phyloP scores from a whole-genome alignment of 495 filamentous ascomycete genomes.

The Cladorrhinum samala region DNA sequence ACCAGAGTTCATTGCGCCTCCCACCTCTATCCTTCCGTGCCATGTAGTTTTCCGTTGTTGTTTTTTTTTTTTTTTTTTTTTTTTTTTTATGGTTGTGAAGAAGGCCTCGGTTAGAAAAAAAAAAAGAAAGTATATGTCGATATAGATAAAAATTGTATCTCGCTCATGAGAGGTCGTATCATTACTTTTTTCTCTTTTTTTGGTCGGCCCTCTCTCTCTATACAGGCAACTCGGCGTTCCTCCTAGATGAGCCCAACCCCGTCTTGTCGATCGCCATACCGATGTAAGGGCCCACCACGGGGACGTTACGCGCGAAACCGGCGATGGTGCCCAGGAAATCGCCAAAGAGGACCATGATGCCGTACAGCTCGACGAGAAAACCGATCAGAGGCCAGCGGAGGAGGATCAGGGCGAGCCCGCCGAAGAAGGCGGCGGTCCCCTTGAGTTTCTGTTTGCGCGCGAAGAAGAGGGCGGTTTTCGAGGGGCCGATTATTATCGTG shows the following conservation, averaged over 20 bases:
- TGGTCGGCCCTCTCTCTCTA: constrained; percentile 17
- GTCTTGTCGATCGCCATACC: constrained; percentile 58
- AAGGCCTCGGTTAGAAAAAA: no score
- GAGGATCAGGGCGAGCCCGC: constrained; percentile 80
- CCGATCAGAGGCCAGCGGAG: constrained; percentile 83
- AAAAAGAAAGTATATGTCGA: no score
- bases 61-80: no score
- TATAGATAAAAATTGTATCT: no score
- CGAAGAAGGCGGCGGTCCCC: constrained; percentile 81
- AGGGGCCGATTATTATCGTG: constrained; percentile 87
- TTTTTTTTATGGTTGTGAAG: no score
- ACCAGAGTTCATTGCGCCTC: no score
- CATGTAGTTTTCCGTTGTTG: no score
- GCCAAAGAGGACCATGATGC: constrained; percentile 87
- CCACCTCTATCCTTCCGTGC: no score
- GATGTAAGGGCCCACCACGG: constrained; percentile 80
- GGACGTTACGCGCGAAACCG: constrained; percentile 76
- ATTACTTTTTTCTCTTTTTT: no score
- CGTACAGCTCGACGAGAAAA: constrained; percentile 86
- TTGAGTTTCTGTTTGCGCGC: constrained; percentile 85
- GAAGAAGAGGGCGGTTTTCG: constrained; percentile 90
- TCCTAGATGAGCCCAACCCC: constrained; percentile 48
- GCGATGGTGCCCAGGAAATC: constrained; percentile 93
- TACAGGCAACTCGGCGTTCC: constrained; percentile 74
- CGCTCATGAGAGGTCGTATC: no score